Base-by-base conservation (phyloP, 805 yeast species). In the Yarrowia hollandica region DNA sequence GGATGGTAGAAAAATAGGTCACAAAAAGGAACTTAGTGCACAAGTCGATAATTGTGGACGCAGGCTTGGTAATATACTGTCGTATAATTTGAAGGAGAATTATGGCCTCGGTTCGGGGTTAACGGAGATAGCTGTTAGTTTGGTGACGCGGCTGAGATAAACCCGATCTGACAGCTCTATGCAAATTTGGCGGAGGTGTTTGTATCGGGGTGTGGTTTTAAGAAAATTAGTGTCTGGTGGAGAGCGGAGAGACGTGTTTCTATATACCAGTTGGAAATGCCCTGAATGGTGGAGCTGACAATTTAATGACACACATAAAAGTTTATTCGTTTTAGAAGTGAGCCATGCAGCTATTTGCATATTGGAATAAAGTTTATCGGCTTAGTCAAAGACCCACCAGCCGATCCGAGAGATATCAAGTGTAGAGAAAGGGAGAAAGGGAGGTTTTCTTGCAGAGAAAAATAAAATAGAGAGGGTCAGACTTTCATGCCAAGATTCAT, bases 71-170 rank as follows among this genome's bases (percentile, higher is more conserved):
- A 14, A 34, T 34, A 34, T 26, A 26, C 30, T 26, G 2, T 26
- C 7, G 9, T 26, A 10, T 26, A 12, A 26, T 26, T n/a, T n/a
- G n/a, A n/a, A n/a, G n/a, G n/a, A n/a, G n/a, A n/a, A 26, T 10
- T 26, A 34, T 9, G 44, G 44, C 44, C 44, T 39, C 44, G 44
- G 44, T 23, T 41, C 48, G 48, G 48, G 48, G 48, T 41, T 41
- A 41, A 18, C 48, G 48, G 48, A 41, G 48, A 26, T 41, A 41
- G 21, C 16, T 1, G 19, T 15, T 15, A n/a, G 5, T 16, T 23
- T 1, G 11, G 44, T 14, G 46, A n/a, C n/a, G n/a, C n/a, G n/a
- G n/a, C n/a, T n/a, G n/a, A n/a, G n/a, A n/a, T n/a, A n/a, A n/a
- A n/a, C n/a, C n/a, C n/a, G n/a, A n/a, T n/a, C n/a, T n/a, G n/a